These are phyloP conservation scores for Karstenula rhodostoma DNA, from an alignment of 2,329 filamentous ascomycete species.

Conservation along the genomic window DNA sequence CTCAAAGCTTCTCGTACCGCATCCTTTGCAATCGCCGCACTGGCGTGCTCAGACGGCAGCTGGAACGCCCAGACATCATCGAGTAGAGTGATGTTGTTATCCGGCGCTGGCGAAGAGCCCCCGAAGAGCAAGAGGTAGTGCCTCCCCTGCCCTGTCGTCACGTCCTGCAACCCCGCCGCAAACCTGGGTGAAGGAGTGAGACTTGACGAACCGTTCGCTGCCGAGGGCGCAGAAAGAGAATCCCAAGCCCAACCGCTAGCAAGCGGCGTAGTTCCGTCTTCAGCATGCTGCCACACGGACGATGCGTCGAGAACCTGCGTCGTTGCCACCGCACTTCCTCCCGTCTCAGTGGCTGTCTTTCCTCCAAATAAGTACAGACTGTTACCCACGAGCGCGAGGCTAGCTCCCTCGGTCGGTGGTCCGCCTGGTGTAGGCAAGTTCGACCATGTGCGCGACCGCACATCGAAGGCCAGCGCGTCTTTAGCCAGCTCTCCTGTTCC, in stretches of 20 bases:
- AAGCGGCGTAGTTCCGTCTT: slow-evolving; percentile 46
- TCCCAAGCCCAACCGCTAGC: slow-evolving; percentile 45
- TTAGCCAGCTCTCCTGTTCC: slow-evolving; percentile 38
- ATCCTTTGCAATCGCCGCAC: slow-evolving; percentile 61
- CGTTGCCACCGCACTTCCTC: slow-evolving; percentile 20
- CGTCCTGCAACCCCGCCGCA: slow-evolving; percentile 55
- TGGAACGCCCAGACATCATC: slow-evolving; percentile 64
- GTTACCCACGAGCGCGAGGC: slow-evolving; percentile 55
- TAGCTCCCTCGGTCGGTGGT: slow-evolving; percentile 46
- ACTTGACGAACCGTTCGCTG: slow-evolving; percentile 15
- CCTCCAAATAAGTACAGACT: slow-evolving; percentile 59
- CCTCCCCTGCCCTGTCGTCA: slow-evolving; percentile 62
- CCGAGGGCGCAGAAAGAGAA: slow-evolving; percentile 31
- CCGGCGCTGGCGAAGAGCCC: slow-evolving; percentile 43
- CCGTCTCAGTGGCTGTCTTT: slow-evolving; percentile 30
- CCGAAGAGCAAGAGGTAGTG: slow-evolving; percentile 62
- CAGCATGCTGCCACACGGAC: slow-evolving; percentile 45
- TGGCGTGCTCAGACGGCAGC: slow-evolving; percentile 56
- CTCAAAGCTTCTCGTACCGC: slow-evolving; percentile 55
- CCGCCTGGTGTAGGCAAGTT: slow-evolving; percentile 57
- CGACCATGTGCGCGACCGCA: slow-evolving; percentile 59
- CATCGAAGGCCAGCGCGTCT: slow-evolving; percentile 63
- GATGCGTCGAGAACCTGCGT: slow-evolving; percentile 45
- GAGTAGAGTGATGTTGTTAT: slow-evolving; percentile 34
- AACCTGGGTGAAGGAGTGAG: slow-evolving; percentile 51